Evolutionary conservation across 2,329 filamentous ascomycete genomes (phyloP).

Genomic region (Byssochlamys sp.): DNA sequence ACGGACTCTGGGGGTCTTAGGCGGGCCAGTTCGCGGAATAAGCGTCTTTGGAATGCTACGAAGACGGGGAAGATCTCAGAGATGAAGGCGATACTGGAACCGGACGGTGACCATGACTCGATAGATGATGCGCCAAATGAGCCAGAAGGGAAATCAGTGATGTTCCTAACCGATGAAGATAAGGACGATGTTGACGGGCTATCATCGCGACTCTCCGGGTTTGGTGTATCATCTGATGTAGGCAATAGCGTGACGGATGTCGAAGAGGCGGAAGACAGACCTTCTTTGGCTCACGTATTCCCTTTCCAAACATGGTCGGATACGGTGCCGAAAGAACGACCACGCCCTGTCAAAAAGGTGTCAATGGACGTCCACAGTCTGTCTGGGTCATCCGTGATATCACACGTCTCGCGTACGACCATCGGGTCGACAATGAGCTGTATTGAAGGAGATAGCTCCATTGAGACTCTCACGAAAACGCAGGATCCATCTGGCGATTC

Average conservation of each 20-base stretch:
- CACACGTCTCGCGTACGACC: constrained; percentile 67
- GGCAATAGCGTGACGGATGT: constrained; percentile 10
- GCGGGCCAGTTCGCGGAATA: constrained; percentile 76
- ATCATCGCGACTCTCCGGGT: constrained; percentile 12
- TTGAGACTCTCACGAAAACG: constrained; percentile 51
- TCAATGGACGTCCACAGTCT: constrained; percentile 83
- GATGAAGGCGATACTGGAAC: constrained; percentile 71
- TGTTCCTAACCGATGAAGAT: constrained; percentile 28
- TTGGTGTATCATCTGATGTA: constrained; percentile 11
- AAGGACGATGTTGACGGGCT: constrained; percentile 16
- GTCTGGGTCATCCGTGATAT: constrained; percentile 75
- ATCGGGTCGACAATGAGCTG: constrained; percentile 63
- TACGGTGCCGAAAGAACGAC: constrained; percentile 32
- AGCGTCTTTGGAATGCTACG: constrained; percentile 75
- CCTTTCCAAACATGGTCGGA: constrained; percentile 64
- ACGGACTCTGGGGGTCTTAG: constrained; percentile 72
- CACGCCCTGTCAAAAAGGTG: constrained; percentile 62
- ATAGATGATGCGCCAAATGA: constrained; percentile 32
- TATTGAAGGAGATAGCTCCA: constrained; percentile 76
- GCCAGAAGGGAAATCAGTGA: constrained; percentile 18
- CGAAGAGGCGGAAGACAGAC: constrained; percentile 17
- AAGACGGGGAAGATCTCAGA: constrained; percentile 66
- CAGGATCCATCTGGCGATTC: constrained; percentile 67
- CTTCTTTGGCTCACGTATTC: constrained; percentile 69
- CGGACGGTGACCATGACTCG: constrained; percentile 42